Base-by-base conservation (phyloP, 768 basidiomycete species). In the Phylloporus sp. region DNA sequence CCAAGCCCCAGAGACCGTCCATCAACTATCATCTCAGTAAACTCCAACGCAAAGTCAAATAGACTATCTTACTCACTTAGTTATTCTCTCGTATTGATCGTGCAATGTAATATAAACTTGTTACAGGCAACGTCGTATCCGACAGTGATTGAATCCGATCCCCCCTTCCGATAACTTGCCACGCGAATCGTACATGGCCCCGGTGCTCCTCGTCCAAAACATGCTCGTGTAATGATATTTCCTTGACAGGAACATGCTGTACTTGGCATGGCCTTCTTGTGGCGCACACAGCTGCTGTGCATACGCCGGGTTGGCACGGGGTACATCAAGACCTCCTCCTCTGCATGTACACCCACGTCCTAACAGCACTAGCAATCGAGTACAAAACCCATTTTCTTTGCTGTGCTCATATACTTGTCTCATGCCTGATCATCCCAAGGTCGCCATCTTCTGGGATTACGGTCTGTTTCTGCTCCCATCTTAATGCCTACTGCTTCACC, bases 1-100 rank as follows among this genome's bases (percentile, higher is more conserved):
- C 81, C 54, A 89, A 85, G 65, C 69, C 70, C 39, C 88, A 84
- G 46, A 79, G 77, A 64, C 80, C 91, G 29, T 83, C 87, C 29
- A 92, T 95, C 74, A 94, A 95, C 70, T 94, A 91, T 67, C 90
- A 93, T 69, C 81, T 94, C 58, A 85, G 88, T 60, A 81, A 90
- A 67, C 76, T 92, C 56, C 78, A 81, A 55, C 89, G 88, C 65
- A 80, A 76, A 54, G 78, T 84, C 59, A 87, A 87, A 77, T 87
- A 80, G 74, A 73, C 50, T 38, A 24, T 18, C 27, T 47, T 62
- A 63, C 50, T 38, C 22, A 22, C 36, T 49, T 63, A 63, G 62
- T 54, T 63, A 56, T 36, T 55, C 45, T 18, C 29, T 24, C 50
- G 43, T 55, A 23, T 56, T 35, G 45, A 51, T 43, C 47, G 45